These are phyloP conservation scores for Ramaria sp. DNA, from an alignment of 768 basidiomycete species.

Conservation along the genomic window DNA sequence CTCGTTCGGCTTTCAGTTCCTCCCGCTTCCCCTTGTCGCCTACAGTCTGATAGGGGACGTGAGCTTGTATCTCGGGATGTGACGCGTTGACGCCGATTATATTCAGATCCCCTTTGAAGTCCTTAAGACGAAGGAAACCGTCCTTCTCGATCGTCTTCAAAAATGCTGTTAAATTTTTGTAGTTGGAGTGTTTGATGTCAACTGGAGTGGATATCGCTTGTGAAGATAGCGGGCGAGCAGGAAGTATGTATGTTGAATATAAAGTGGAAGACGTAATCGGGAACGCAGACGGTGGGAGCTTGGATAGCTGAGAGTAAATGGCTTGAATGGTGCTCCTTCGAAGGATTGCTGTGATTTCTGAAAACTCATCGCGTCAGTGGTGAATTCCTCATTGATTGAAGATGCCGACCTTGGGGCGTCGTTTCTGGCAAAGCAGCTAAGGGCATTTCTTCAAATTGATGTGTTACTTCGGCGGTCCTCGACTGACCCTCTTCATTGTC, in stretches of 20 bases:
- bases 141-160: conserved; percentile 71
- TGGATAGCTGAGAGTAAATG: conserved; percentile 38
- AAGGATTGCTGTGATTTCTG: conserved; percentile 50
- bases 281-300: conserved; percentile 44
- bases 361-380: background rate
- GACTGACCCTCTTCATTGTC: background rate
- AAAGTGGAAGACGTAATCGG: conserved; percentile 70
- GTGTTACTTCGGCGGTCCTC: conserved; percentile 9
- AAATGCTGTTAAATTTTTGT: conserved; percentile 77
- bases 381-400: background rate
- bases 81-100: conserved; percentile 37
- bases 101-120: conserved; percentile 31
- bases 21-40: conserved; percentile 55
- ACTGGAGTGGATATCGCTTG: conserved; percentile 24
- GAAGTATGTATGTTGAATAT: conserved; percentile 69
- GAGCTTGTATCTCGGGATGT: conserved; percentile 47
- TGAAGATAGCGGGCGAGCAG: conserved; percentile 47
- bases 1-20: conserved; percentile 47
- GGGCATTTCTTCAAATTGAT: background rate
- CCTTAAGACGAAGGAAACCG: conserved; percentile 61
- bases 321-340: conserved; percentile 56
- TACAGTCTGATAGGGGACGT: conserved; percentile 46
- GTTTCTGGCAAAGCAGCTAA: background rate
- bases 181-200: conserved; percentile 67
- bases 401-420: conserved; percentile 4